Base-by-base conservation (phyloP, 768 basidiomycete genomes). In the Cystoderma amianthinum region DNA sequence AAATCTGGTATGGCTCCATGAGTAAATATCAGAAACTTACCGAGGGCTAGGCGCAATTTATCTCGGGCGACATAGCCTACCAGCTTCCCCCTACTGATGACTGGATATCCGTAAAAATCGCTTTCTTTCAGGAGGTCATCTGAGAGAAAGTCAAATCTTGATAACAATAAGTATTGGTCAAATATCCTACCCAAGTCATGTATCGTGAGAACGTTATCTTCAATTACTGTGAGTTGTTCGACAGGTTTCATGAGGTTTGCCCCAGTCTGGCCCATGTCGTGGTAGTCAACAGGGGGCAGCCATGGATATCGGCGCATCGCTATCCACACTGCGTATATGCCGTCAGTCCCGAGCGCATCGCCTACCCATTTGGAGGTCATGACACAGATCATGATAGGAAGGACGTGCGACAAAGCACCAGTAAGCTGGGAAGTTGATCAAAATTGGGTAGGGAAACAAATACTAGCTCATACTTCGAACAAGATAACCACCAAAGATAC, bases 381-480 rank as follows among this genome's bases (percentile, higher is more conserved):
- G 39, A 86, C 82, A 41, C 76, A 78, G 35, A 86, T 78, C 84
- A 86, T 85, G 55, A 86, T 85, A 12, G 84, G 84, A 22, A 86
- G 65, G n/a, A 86, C 84, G 60, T 86, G 84, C 11, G 83, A 85
- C 19, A 86, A 63, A 3, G 84, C 84, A 11, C 84, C 84, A 16
- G 84, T 86, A n/a, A 86, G 64, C 82, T 85, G 32, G 15, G 16
- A 25, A 20, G 21, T 6, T 20, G 36, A 11, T 10, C 39, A 22
- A 7, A 39, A 33, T 47, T 42, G 20, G 23, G 39, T 24, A 36
- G 28, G 42, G 17, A 10, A 28, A 28, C 21, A 36, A n/a, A 16
- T 19, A 24, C 15, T 15, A 36, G 32, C 9, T 45, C 41, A 5
- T 41, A 76, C 82, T 69, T 86, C 84, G 49, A 85, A 86, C 2